Base-by-base conservation (phyloP, 805 yeast species). In the Wickerhamiella occidentalis region DNA sequence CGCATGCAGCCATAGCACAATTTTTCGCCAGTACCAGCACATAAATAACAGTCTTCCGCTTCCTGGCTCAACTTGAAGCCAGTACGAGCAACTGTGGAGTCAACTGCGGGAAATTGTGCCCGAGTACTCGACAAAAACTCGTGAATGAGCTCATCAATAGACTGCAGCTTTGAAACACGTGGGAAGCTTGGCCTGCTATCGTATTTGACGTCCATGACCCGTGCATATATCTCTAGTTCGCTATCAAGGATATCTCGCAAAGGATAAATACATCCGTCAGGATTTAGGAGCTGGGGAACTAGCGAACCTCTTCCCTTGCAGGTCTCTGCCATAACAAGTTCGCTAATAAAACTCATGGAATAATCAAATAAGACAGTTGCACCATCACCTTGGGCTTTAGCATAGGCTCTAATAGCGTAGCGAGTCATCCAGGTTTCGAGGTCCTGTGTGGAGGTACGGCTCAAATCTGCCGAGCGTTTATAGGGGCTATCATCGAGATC, bases 11-110 rank as follows among this genome's bases (percentile, higher is more conserved):
- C 62, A 35, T 58, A 56, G 47, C 62, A 58, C n/a, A 58, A 43
- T 12, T 22, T 33, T 1, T 25, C 43, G 7, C 28, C 41, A 13
- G n/a, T 12, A 22, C 33, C 42, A 3, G 25, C 19, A 35, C 51
- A 58, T 15, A 58, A 35, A 0, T 38, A 40, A 36, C 62, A 58
- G 8, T 40, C 47, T 41, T 58, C 61, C 2, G 56, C 43, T 11
- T 38, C 30, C 21, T 55, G 58, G n/a, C 55, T 50, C 3, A 88
- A 65, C 61, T 90, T 87, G 44, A 80, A 80, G 4, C 92, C 95
- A 0, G 95, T 87, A 55, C 85, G 80, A 12, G 87, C 87, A 18
- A 90, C 96, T 0, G 97, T 88, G 0, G 96, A 82, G 2, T 88
- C 87, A 2, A 90, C 84, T 50, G 90, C 85, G 0, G 95, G 87